A percentile compares a stretch with the other conserved stretches of the same genome.
Conservation (phyloP, 2,329 filamentous ascomycete genomes). For the Phaeophleospora eucalypticola region DNA sequence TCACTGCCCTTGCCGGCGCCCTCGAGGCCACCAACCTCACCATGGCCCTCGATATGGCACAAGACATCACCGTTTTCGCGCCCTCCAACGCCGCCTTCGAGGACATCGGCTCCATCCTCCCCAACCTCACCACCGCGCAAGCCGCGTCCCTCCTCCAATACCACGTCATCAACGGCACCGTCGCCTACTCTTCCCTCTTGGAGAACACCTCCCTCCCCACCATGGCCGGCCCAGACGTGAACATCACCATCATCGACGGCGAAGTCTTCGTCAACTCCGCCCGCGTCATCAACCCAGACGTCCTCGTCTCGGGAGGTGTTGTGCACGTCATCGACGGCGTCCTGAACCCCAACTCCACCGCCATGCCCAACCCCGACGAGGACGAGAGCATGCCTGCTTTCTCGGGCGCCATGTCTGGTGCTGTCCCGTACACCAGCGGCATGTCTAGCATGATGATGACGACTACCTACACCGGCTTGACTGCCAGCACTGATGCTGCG, state of each 20-base stretch:
- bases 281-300: slow-evolving; percentile 38
- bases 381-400: slow-evolving; percentile 49
- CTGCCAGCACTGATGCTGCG: slow-evolving; percentile 30
- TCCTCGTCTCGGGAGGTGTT: slow-evolving; percentile 45
- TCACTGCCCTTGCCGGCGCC: slow-evolving; percentile 42
- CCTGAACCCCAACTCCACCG: slow-evolving; percentile 53
- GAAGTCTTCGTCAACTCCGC: slow-evolving; percentile 45
- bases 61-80: slow-evolving; percentile 61
- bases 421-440: slow-evolving; percentile 54
- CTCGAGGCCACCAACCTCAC: slow-evolving; percentile 38
- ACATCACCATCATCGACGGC: slow-evolving; percentile 36
- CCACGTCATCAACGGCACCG: slow-evolving; percentile 57
- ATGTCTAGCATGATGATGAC: slow-evolving; percentile 45
- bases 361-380: slow-evolving; percentile 40
- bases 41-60: slow-evolving; percentile 38
- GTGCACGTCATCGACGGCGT: slow-evolving; percentile 55
- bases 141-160: slow-evolving; percentile 57
- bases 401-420: slow-evolving; percentile 47
- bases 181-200: slow-evolving; percentile 50
- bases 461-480: slow-evolving; percentile 23
- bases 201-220: slow-evolving; percentile 36
- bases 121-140: slow-evolving; percentile 45
- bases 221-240: slow-evolving; percentile 37
- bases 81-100: slow-evolving; percentile 59
- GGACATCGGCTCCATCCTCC: slow-evolving; percentile 51